phyloP scores from a whole-genome alignment of 2,329 filamentous ascomycete species.

The Verticillium klebahnii region DNA sequence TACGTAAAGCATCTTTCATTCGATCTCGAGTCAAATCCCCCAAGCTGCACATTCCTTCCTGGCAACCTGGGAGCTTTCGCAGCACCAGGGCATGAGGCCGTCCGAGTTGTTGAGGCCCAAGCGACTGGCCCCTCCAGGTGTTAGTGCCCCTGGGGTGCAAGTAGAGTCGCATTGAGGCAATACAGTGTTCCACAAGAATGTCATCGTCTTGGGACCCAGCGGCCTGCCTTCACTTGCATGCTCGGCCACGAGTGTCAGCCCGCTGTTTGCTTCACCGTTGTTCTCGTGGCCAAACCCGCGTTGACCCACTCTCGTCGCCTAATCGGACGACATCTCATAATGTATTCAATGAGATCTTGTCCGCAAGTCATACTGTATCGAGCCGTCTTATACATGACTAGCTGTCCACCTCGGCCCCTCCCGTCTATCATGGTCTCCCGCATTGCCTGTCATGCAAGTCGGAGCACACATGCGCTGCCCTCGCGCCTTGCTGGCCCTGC shows the following conservation, averaged over 20 bases:
- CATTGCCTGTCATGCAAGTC: not conserved
- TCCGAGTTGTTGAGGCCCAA: not conserved
- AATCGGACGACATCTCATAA: not conserved
- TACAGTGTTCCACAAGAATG: not conserved
- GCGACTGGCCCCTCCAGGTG: not conserved
- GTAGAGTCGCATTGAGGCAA: not conserved
- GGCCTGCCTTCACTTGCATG: not conserved
- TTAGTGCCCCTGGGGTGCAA: not conserved
- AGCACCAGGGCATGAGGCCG: slow-evolving; percentile 4
- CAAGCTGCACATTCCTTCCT: not conserved
- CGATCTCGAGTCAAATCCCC: not conserved
- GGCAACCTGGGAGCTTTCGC: not conserved
- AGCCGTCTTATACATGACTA: not conserved
- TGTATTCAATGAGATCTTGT: not conserved
- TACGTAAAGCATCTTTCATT: slow-evolving; percentile 35
- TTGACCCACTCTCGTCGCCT: not conserved
- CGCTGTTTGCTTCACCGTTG: not conserved
- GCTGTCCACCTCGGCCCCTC: not conserved
- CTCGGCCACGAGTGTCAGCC: not conserved
- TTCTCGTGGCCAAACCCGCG: not conserved
- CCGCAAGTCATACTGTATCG: not conserved
- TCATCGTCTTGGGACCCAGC: not conserved
- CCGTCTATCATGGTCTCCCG: not conserved
- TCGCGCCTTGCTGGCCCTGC: not conserved
- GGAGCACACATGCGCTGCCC: not conserved